These are phyloP conservation scores for Coniochaeta sp. DNA, from an alignment of 2,329 filamentous ascomycete species.

Conservation along the genomic window DNA sequence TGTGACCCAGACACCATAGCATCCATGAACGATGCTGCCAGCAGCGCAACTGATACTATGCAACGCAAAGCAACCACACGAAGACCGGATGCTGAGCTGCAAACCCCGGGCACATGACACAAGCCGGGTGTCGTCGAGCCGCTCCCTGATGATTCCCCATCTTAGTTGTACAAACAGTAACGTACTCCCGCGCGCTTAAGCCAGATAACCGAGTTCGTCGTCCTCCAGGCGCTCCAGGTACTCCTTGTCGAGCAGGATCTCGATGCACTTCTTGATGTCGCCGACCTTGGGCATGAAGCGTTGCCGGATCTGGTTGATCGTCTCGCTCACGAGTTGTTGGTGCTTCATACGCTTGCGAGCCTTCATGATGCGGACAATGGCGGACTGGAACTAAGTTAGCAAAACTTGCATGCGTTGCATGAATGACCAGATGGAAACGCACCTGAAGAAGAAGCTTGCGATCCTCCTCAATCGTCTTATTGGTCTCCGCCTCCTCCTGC, in stretches of 20 bases:
- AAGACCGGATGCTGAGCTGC: neutral
- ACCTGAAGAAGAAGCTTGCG: conserved; percentile 95
- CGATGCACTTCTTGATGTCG: conserved; percentile 99
- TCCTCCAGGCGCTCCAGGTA: conserved; percentile 94
- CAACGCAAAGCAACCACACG: neutral
- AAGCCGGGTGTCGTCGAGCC: neutral
- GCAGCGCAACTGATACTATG: neutral
- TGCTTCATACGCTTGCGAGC: conserved; percentile 99
- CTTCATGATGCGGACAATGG: conserved; percentile 99
- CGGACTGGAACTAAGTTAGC: conserved; percentile 56
- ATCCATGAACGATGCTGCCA: too few relatives aligned
- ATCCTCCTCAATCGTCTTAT: conserved; percentile 99
- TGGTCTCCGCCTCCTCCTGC: conserved; percentile 92
- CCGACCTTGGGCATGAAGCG: conserved; percentile 88
- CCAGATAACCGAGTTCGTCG: conserved; percentile 90
- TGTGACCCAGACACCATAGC: too few relatives aligned
- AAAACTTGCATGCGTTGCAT: neutral
- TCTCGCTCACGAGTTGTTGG: conserved; percentile 85
- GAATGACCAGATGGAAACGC: conserved; percentile 26
- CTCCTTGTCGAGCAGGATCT: conserved; percentile 97
- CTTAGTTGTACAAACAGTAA: neutral
- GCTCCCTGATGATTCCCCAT: too few relatives aligned
- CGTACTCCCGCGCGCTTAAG: conserved; percentile 42
- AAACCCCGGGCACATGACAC: neutral
- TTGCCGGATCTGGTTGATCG: conserved; percentile 87